phyloP scores from a whole-genome alignment of 148 eudicot species.

The Gaultheria prostrata region DNA sequence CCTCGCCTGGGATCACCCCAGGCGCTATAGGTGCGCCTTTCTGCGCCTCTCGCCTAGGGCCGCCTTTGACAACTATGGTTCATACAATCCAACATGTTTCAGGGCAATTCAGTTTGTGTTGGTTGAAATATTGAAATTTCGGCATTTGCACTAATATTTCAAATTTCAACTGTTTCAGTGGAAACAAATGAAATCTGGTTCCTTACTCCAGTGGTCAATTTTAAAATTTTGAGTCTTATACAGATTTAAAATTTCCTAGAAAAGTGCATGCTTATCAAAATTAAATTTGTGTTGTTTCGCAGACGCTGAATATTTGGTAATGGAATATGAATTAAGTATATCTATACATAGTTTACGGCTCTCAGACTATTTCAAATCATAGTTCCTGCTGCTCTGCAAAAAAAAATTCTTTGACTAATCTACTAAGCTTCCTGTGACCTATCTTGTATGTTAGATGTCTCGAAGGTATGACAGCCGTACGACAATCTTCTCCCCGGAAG shows the following conservation, averaged over 20 bases:
- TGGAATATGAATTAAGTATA: neutral
- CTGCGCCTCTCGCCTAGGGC: too few species aligned
- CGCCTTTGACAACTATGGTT: too few species aligned
- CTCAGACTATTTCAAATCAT: neutral
- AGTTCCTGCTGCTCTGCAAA: neutral
- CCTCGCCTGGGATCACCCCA: too few species aligned
- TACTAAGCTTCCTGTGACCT: neutral
- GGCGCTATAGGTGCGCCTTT: too few species aligned
- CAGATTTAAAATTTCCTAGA: neutral
- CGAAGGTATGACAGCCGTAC: conserved; percentile 59
- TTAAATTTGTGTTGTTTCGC: neutral
- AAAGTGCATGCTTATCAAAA: neutral
- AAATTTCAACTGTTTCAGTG: too few species aligned
- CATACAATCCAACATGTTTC: too few species aligned
- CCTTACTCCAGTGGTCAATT: neutral
- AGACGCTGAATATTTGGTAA: neutral
- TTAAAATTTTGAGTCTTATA: neutral
- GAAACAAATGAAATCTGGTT: too few species aligned
- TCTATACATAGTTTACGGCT: neutral
- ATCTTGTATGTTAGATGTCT: neutral
- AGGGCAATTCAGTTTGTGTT: too few species aligned
- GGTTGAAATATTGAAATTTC: too few species aligned
- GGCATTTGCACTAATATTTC: too few species aligned
- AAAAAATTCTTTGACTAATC: neutral
- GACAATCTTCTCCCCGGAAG: conserved; percentile 94